Evolutionary conservation across 371 early-diverging fungal genomes (phyloP).

Genomic region (Smittium mucronatum): DNA sequence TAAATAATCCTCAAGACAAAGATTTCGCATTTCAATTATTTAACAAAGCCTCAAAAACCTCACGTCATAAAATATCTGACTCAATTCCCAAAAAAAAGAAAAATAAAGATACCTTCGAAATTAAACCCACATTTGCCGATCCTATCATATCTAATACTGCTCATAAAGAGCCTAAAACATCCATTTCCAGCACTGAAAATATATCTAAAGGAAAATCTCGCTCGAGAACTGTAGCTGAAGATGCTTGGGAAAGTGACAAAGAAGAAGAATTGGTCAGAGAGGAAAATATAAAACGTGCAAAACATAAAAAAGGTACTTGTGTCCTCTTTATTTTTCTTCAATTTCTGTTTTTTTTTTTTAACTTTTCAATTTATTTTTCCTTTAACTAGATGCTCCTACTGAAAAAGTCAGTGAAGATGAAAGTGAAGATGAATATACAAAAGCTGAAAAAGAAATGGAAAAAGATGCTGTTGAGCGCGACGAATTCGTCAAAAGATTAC

Average conservation of each 20-base stretch:
- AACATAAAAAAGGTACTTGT: constrained; percentile 9
- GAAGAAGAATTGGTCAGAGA: constrained; percentile 32
- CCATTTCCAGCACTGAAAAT: neutral
- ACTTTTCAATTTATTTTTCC: neutral
- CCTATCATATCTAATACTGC: no score
- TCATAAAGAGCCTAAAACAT: no score
- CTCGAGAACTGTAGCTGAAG: constrained; percentile 40
- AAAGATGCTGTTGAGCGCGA: constrained; percentile 62
- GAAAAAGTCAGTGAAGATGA: constrained; percentile 31
- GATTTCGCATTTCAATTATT: neutral
- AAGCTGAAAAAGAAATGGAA: constrained; percentile 44
- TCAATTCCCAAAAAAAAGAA: neutral
- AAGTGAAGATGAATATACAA: constrained; percentile 34
- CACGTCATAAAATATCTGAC: neutral
- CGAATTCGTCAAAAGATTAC: constrained; percentile 71
- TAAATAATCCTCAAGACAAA: neutral
- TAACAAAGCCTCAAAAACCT: neutral
- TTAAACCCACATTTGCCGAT: no score
- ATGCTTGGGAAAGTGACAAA: constrained; percentile 42
- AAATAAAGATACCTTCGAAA: neutral
- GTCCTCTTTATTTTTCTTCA: neutral
- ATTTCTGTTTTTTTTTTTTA: neutral
- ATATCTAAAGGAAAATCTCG: constrained; percentile 18
- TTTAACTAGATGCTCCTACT: neutral
- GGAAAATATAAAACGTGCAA: constrained; percentile 31